These are phyloP conservation scores for Scheffersomyces insectosa DNA, from an alignment of 1,139 yeast species.

Conservation along the genomic window DNA sequence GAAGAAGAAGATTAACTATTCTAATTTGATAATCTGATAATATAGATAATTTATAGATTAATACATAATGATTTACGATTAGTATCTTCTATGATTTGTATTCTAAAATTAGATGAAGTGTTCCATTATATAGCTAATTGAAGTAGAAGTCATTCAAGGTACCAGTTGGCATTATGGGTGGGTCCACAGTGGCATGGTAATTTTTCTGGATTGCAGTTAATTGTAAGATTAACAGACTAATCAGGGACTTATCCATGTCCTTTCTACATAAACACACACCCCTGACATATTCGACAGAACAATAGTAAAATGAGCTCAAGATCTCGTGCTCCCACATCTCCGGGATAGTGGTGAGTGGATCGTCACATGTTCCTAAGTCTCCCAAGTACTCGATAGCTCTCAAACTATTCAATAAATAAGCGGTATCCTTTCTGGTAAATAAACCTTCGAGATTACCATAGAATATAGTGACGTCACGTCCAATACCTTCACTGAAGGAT, in stretches of 20 bases:
- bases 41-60: not conserved
- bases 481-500: slow-evolving; percentile 42
- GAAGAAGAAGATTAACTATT: not conserved
- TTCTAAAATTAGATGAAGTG: slow-evolving; percentile 3
- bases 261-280: slow-evolving; percentile 47
- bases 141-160: slow-evolving; percentile 37
- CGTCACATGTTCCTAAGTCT: slow-evolving; percentile 61
- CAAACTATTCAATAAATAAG: slow-evolving; percentile 55
- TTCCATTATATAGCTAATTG: not conserved
- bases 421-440: slow-evolving; percentile 47
- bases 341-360: slow-evolving; percentile 49
- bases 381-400: slow-evolving; percentile 68
- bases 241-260: slow-evolving; percentile 40
- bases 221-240: slow-evolving; percentile 29
- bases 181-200: slow-evolving; percentile 36
- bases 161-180: slow-evolving; percentile 32
- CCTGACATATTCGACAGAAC: slow-evolving; percentile 68
- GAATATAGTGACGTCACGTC: slow-evolving; percentile 65
- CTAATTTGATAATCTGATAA: not conserved
- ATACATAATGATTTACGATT: not conserved
- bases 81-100: not conserved
- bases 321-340: slow-evolving; percentile 59
- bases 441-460: slow-evolving; percentile 60
- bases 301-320: slow-evolving; percentile 59
- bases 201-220: slow-evolving; percentile 33